phyloP scores from a whole-genome alignment of 495 filamentous ascomycete genomes.

The Xylaria acuta region DNA sequence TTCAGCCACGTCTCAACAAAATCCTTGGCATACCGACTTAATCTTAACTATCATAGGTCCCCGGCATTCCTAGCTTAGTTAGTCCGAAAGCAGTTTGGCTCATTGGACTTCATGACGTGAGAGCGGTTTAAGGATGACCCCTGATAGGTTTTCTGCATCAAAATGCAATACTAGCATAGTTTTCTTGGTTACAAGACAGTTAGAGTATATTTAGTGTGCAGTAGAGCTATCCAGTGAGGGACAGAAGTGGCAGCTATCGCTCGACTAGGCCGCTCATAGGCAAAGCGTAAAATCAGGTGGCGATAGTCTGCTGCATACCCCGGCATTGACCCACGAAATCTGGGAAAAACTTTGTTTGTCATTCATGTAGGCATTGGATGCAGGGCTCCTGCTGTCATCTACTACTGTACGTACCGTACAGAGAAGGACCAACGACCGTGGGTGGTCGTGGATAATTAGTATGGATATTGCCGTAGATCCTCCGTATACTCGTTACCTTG shows the following conservation, averaged over 20 bases:
- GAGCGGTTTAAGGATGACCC: constrained; percentile 1
- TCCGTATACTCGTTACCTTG: background rate
- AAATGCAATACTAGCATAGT: background rate
- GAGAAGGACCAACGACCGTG: background rate
- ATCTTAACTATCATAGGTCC: background rate
- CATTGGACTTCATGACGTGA: background rate
- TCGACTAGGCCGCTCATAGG: constrained; percentile 7
- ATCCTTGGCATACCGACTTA: constrained; percentile 6
- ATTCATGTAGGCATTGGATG: background rate
- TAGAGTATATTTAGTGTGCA: background rate
- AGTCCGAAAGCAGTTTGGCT: background rate
- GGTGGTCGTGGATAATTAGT: background rate
- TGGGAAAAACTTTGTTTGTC: background rate
- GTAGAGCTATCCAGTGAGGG: background rate
- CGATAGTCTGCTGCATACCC: background rate
- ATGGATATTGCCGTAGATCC: background rate
- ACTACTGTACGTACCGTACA: background rate
- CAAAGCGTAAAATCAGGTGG: constrained; percentile 6
- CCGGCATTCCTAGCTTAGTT: background rate
- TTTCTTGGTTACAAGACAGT: background rate
- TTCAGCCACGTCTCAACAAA: background rate
- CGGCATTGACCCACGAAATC: constrained; percentile 4
- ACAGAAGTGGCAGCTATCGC: background rate
- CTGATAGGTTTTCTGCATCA: constrained; percentile 9
- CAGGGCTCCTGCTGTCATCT: background rate